Base-by-base conservation (phyloP, 176 grass and related monocot genomes). In the Stipa capillata region DNA sequence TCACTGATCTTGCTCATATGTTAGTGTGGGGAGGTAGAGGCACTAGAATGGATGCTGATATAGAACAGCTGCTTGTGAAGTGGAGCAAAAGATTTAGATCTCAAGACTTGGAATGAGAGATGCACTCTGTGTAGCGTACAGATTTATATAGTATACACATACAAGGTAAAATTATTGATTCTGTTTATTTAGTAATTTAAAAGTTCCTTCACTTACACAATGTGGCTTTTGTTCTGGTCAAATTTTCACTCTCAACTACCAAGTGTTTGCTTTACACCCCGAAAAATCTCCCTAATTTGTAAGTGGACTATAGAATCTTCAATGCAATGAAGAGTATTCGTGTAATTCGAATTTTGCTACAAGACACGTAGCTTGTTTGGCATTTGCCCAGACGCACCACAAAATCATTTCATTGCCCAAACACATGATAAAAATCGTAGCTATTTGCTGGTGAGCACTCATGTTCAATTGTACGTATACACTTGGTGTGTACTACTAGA, bases 1-100 rank as follows among this genome's bases (percentile, higher is more conserved):
- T 91, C 11, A 32, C 67, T 3, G 95, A 98, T 56, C 74, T 98
- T 77, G 90, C 83, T 37, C 90, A 98, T 77, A 92, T 94, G 92
- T 43, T 98, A 86, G 90, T 97, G 20, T 97, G 94, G 94, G 95
- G 95, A 80, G 95, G 95, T 23, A 87, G 47, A 76, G 95, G 95
- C 5, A 98, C 95, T 64, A 92, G 87, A 83, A 94, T 98, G 95
- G 90, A 98, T 82, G 95, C 95, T 61, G 41, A 85, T 53, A 92
- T 94, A 36, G 87, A 93, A 57, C 75, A 94, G 31, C 88, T 98
- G 16, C 83, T 98, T n/a, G 12, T 78, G 14, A 94, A 93, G 66
- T 98, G 92, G 95, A 79, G 80, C 59, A 94, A 72, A 81, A 92
- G 63, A 40, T 90, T 98, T 82, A 90, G 70, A 86, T 45, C 82